phyloP scores from a whole-genome alignment of 805 yeast genomes.

The Cyberlindnera nakhonratchasimensis region DNA sequence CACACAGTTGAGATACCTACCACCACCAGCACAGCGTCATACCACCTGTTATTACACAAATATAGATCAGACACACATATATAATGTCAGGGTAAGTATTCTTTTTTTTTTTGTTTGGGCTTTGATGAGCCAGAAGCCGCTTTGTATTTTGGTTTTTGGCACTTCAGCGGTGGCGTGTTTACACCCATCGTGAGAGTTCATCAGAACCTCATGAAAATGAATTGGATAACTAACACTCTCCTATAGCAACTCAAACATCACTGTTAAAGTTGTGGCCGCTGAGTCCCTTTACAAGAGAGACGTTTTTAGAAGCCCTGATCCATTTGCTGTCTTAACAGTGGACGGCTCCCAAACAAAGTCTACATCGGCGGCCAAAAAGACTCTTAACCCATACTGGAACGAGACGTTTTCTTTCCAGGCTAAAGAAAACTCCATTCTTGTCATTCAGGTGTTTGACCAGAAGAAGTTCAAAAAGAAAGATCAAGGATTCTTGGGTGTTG shows the following conservation, averaged over 20 bases:
- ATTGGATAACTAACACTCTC: constrained; percentile 14
- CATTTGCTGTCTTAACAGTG: constrained; percentile 95
- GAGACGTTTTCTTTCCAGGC: constrained; percentile 80
- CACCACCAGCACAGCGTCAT: neutral
- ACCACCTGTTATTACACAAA: neutral
- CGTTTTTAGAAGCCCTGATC: constrained; percentile 94
- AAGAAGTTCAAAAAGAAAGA: constrained; percentile 97
- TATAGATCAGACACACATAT: neutral
- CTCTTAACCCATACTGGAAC: constrained; percentile 97
- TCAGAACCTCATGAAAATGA: neutral
- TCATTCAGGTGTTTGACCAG: constrained; percentile 94
- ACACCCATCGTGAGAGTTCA: neutral
- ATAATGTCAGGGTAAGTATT: constrained; percentile 8
- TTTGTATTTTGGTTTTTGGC: neutral
- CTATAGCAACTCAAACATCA: constrained; percentile 23
- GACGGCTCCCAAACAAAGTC: constrained; percentile 96
- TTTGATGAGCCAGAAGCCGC: neutral
- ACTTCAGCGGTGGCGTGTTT: constrained; percentile 1
- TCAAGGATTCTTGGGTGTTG: constrained; percentile 97
- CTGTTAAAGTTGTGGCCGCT: constrained; percentile 85
- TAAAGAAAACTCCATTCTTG: constrained; percentile 77
- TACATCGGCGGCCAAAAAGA: constrained; percentile 89
- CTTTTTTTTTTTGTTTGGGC: neutral
- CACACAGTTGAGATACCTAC: too few relatives aligned
- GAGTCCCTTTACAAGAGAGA: constrained; percentile 95